Evolutionary conservation across 768 basidiomycete genomes (phyloP).

Genomic region (Leccinum pellstonianum): DNA sequence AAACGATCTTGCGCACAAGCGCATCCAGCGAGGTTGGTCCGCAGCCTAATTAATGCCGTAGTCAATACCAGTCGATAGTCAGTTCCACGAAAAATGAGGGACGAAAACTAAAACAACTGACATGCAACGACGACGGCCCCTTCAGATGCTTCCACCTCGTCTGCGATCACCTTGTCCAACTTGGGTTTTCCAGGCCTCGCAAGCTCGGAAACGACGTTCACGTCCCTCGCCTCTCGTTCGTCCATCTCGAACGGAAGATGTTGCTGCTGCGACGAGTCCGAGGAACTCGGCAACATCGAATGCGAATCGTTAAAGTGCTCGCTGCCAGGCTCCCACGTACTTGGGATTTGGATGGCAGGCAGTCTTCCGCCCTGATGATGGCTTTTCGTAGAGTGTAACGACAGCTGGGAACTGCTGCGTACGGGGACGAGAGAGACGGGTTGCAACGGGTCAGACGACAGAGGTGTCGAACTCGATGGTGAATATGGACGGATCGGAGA

Average conservation of each 20-base stretch:
- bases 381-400: neutral
- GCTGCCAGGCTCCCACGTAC: neutral
- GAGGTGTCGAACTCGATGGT: neutral
- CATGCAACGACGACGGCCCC: slow-evolving; percentile 68
- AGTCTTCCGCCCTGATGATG: slow-evolving; percentile 9
- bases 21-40: slow-evolving; percentile 71
- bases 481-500: slow-evolving; percentile 5
- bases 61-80: too few relatives aligned
- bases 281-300: neutral
- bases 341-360: neutral
- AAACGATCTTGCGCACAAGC: slow-evolving; percentile 62
- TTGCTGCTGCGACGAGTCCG: neutral
- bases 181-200: slow-evolving; percentile 67
- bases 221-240: slow-evolving; percentile 56
- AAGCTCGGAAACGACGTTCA: slow-evolving; percentile 58
- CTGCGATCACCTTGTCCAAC: slow-evolving; percentile 56
- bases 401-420: neutral
- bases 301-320: neutral
- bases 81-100: too few relatives aligned
- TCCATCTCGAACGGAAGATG: slow-evolving; percentile 46
- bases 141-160: slow-evolving; percentile 56
- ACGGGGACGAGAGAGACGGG: slow-evolving; percentile 6
- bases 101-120: slow-evolving; percentile 33
- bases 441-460: slow-evolving; percentile 2
- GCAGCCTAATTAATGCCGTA: slow-evolving; percentile 47